Percentiles rank a stretch among this genome's conserved stretches.
These are phyloP conservation scores for Penicillium sp. DNA, from an alignment of 2,329 filamentous ascomycete species.

Conservation along the genomic window DNA sequence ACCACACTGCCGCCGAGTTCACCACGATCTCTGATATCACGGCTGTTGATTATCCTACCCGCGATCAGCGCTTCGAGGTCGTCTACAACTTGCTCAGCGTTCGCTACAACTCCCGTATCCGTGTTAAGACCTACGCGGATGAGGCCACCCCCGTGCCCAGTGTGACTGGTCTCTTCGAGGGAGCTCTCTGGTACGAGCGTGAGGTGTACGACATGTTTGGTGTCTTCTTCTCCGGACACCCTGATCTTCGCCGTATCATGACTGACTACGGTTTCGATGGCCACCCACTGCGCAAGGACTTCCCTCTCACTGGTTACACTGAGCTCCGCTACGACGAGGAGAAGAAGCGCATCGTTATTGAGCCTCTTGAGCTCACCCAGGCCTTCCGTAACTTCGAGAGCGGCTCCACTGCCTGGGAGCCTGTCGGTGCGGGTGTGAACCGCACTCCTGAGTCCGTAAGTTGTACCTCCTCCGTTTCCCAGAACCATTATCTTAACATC, in stretches of 20 bases:
- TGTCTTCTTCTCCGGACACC: conserved; percentile 93
- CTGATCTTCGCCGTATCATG: conserved; percentile 95
- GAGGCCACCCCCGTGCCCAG: conserved; percentile 91
- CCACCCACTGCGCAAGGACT: conserved; percentile 95
- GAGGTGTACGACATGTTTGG: conserved; percentile 98
- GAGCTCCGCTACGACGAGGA: conserved; percentile 98
- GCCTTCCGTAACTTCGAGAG: conserved; percentile 98
- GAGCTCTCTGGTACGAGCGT: conserved; percentile 97
- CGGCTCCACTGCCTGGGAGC: conserved; percentile 68
- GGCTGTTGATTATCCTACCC: conserved; percentile 90
- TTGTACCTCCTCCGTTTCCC: conserved; percentile 27
- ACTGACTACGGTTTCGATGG: conserved; percentile 99
- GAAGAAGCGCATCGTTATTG: conserved; percentile 98
- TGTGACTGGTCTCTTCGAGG: conserved; percentile 80
- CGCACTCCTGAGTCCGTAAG: conserved; percentile 67
- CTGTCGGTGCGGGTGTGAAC: conserved; percentile 68
- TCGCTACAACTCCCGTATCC: conserved; percentile 91
- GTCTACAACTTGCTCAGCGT: conserved; percentile 97
- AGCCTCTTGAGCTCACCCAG: conserved; percentile 95
- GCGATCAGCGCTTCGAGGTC: conserved; percentile 92
- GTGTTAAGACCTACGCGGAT: conserved; percentile 98
- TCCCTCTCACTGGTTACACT: conserved; percentile 95
- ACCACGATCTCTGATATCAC: conserved; percentile 92
- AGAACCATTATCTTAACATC: conserved; percentile 7
- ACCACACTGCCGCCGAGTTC: conserved; percentile 96